phyloP scores from a whole-genome alignment of 2,329 filamentous ascomycete species.

The Pleoardoris graminearum region DNA sequence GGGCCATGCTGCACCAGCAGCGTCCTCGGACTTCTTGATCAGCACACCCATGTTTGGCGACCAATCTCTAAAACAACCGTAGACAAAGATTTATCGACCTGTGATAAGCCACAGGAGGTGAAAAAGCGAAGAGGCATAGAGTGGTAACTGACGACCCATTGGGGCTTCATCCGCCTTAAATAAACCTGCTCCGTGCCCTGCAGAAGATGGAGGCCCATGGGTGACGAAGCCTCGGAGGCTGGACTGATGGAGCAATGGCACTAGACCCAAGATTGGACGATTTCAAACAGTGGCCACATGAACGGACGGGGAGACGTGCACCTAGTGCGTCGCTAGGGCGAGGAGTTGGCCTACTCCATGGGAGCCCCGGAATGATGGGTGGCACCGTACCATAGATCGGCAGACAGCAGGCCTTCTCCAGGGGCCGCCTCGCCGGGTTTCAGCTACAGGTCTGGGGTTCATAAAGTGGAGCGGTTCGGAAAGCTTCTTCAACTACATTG shows the following conservation, averaged over 20 bases:
- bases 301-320: slow-evolving; percentile 7
- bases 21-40: slow-evolving; percentile 71
- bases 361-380: not conserved
- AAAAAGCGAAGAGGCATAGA: not conserved
- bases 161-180: slow-evolving; percentile 11
- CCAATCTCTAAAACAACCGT: slow-evolving; percentile 12
- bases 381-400: not conserved
- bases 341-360: not conserved
- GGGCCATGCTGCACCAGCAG: slow-evolving; percentile 59
- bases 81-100: slow-evolving; percentile 16
- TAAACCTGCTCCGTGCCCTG: slow-evolving; percentile 1
- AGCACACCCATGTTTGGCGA: slow-evolving; percentile 37
- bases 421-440: not conserved
- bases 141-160: not conserved
- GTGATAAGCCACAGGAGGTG: slow-evolving; percentile 8
- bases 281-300: slow-evolving; percentile 3
- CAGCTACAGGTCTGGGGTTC: not conserved
- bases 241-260: not conserved
- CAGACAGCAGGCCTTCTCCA: not conserved
- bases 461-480: not conserved
- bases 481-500: not conserved
- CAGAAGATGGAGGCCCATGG: slow-evolving; percentile 2
- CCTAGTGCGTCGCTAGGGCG: slow-evolving; percentile 1
- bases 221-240: slow-evolving; percentile 2
- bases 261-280: slow-evolving; percentile 1